These are phyloP conservation scores for Mycoemilia scoparia DNA, from an alignment of 192 early-diverging fungal species.

Conservation along the genomic window DNA sequence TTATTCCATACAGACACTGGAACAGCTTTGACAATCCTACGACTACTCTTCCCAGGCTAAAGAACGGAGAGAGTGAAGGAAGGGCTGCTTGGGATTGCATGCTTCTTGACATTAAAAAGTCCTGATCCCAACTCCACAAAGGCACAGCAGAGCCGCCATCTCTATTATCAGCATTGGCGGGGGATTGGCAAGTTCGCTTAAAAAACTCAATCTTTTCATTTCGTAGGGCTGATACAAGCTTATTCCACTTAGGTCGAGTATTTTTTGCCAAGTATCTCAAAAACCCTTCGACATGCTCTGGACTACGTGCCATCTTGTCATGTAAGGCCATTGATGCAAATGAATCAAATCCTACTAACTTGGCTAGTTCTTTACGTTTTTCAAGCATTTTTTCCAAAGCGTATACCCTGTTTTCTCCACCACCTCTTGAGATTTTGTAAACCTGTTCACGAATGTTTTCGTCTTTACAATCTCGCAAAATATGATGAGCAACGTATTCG, in stretches of 20 bases:
- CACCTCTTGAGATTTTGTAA: conserved; percentile 59
- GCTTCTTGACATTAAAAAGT: conserved; percentile 39
- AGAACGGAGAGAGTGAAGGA: conserved; percentile 46
- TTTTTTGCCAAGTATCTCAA: conserved; percentile 45
- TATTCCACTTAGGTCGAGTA: conserved; percentile 34
- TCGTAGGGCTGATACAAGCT: conserved; percentile 31
- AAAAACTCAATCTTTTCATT: conserved; percentile 20
- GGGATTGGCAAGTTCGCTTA: conserved; percentile 8
- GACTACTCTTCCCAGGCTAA: conserved; percentile 76
- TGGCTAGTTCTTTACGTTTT: conserved; percentile 53
- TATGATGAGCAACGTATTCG: conserved; percentile 17
- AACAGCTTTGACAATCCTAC: conserved; percentile 77
- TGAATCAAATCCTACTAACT: conserved; percentile 53
- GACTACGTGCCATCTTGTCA: conserved; percentile 86
- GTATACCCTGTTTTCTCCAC: conserved; percentile 37
- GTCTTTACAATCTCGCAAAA: conserved; percentile 32
- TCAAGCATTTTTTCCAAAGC: conserved; percentile 57
- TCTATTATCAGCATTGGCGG: neutral
- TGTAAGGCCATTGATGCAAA: conserved; percentile 72
- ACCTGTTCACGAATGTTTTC: conserved; percentile 47
- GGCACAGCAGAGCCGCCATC: conserved; percentile 2
- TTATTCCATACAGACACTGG: conserved; percentile 69
- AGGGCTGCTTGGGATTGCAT: conserved; percentile 18
- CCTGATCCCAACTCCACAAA: conserved; percentile 69
- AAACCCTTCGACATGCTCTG: conserved; percentile 72